Base-by-base conservation (phyloP, 129 eudicot genomes). In the Lactuca saligna region DNA sequence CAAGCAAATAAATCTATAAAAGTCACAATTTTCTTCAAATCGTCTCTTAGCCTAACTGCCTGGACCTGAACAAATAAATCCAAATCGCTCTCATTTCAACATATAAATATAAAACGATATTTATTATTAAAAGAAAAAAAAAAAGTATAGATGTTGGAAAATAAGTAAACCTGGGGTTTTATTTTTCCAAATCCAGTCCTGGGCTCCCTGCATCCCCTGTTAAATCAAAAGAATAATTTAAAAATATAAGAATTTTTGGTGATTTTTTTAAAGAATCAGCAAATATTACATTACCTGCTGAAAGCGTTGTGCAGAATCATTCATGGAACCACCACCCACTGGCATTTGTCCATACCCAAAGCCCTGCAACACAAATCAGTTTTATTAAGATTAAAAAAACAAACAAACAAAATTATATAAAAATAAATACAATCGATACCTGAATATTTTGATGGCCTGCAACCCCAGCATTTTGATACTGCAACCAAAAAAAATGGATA, bases 111-210 rank as follows among this genome's bases (percentile, higher is more conserved):
- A 44, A 0, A 10, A 44, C 3, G 0, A 44, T 8, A 44, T 44
- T 8, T 8, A 44, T 9, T 8, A 3, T 8, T 8, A 10, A 44
- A 7, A 63, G 5, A 7, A 41, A 54, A 7, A 63, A 7, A 7
- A 41, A 54, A 70, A 32, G 33, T 14, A 53, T 16, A 61, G 17
- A 16, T n/a, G 25, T 42, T 13, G 61, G 9, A 66, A 53, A 38
- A 57, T 6, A 16, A 58, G 6, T 6, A 5, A 75, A 90, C 97
- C 97, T 88, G 90, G 61, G 50, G 96, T 79, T 74, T 87, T 90
- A 76, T 83, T 89, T 74, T 89, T 89, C 96, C 97, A 81, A 86
- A 82, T 87, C 97, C 96, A 89, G 14, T 90, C 95, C 73, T 85
- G 97, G 37, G 86, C 67, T 46, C 80, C 78, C 69, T 71, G 91